phyloP scores from a whole-genome alignment of 495 filamentous ascomycete species.

The Hyaloscypha variabilis region DNA sequence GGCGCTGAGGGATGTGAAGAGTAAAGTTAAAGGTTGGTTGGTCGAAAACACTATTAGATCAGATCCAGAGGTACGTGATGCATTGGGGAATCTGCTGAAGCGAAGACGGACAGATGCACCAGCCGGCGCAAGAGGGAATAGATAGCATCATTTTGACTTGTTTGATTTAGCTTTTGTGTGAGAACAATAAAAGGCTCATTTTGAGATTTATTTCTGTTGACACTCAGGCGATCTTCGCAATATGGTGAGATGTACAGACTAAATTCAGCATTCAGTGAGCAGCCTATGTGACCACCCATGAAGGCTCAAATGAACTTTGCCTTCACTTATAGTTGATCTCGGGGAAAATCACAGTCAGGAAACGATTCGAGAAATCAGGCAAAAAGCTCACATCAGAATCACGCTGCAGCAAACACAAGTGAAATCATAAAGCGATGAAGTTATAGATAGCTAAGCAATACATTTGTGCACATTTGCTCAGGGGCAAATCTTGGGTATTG shows the following conservation, averaged over 20 bases:
- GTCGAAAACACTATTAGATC: constrained; percentile 72
- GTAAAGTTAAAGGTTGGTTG: constrained; percentile 75
- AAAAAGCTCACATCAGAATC: neutral
- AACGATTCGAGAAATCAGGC: neutral
- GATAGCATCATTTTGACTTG: constrained; percentile 28
- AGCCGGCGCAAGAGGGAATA: constrained; percentile 55
- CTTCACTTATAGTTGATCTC: too few species aligned
- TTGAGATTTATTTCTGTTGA: neutral
- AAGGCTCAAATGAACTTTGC: too few species aligned
- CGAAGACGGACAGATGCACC: constrained; percentile 60
- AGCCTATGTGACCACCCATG: too few species aligned
- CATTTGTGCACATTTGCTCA: neutral
- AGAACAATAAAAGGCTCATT: neutral
- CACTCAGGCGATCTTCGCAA: too few species aligned
- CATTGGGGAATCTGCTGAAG: constrained; percentile 63
- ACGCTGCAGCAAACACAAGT: neutral
- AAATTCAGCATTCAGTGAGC: too few species aligned
- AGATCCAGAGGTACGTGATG: constrained; percentile 77
- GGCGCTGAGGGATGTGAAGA: constrained; percentile 57
- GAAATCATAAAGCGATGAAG: neutral
- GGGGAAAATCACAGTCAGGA: neutral
- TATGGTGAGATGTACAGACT: too few species aligned
- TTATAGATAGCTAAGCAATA: constrained; percentile 5
- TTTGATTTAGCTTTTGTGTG: neutral
- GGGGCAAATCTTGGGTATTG: too few species aligned